Conservation (phyloP, 1,284 basidiomycete genomes). For the Kalmanozyma brasiliensis region DNA sequence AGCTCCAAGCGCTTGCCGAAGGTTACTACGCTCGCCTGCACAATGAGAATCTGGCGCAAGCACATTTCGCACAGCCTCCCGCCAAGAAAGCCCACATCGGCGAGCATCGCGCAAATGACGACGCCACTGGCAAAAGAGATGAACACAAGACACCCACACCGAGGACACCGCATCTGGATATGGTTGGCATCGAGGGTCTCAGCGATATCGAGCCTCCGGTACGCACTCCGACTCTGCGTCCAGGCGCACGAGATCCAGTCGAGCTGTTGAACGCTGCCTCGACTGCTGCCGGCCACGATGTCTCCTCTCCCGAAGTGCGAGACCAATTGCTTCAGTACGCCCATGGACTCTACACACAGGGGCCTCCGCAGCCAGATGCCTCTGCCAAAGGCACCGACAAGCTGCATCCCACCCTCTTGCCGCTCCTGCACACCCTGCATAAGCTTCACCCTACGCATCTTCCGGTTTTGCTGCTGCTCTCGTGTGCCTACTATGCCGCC, state of each 20-base stretch:
- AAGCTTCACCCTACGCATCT: slow-evolving; percentile 60
- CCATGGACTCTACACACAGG: slow-evolving; percentile 59
- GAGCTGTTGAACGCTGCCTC: slow-evolving; percentile 56
- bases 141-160: background rate
- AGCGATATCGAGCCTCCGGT: slow-evolving; percentile 31
- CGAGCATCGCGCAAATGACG: background rate
- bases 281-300: slow-evolving; percentile 46
- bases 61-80: slow-evolving; percentile 31
- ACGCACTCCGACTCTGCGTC: slow-evolving; percentile 23
- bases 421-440: slow-evolving; percentile 61
- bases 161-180: background rate
- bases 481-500: slow-evolving; percentile 62
- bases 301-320: slow-evolving; percentile 51
- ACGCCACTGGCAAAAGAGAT: background rate
- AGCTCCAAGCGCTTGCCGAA: slow-evolving; percentile 58
- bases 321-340: slow-evolving; percentile 65
- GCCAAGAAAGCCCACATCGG: slow-evolving; percentile 9
- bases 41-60: slow-evolving; percentile 44
- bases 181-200: slow-evolving; percentile 2
- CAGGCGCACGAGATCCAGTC: slow-evolving; percentile 56
- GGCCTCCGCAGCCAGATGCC: slow-evolving; percentile 17
- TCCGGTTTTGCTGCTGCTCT: slow-evolving; percentile 61
- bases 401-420: slow-evolving; percentile 62
- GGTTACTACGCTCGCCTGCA: slow-evolving; percentile 60
- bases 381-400: slow-evolving; percentile 29